Conservation (phyloP, 1,139 yeast species). For the Meyerozyma carpophila region DNA sequence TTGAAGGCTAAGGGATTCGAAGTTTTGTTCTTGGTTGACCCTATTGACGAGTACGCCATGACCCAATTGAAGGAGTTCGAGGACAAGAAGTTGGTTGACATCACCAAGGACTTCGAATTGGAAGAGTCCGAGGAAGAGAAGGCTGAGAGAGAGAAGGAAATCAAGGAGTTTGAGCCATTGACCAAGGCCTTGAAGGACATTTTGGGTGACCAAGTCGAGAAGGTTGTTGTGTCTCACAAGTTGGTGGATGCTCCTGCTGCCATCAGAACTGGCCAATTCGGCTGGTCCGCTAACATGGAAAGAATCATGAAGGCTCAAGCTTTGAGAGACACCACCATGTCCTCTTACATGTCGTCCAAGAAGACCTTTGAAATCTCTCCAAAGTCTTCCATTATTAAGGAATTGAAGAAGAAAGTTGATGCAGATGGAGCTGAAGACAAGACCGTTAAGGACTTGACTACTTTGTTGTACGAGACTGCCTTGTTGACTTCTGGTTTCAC, state of each 20-base stretch:
- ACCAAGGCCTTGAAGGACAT: constrained; percentile 95
- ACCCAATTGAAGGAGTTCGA: constrained; percentile 99
- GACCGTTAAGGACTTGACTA: constrained; percentile 96
- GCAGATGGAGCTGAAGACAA: constrained; percentile 97
- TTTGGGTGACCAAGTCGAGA: constrained; percentile 98
- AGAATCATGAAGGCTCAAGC: constrained; percentile 99
- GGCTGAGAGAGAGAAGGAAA: constrained; percentile 87
- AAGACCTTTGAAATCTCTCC: constrained; percentile 99
- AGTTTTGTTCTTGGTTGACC: constrained; percentile 96
- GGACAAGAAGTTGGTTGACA: constrained; percentile 98
- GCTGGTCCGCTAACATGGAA: constrained; percentile 99
- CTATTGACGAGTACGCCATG: constrained; percentile 99
- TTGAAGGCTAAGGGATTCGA: constrained; percentile 98
- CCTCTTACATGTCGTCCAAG: constrained; percentile 99
- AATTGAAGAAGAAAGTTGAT: constrained; percentile 94
- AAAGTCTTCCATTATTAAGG: constrained; percentile 89
- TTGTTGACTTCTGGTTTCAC: constrained; percentile 98
- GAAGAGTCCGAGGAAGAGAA: constrained; percentile 99
- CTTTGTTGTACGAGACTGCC: constrained; percentile 95
- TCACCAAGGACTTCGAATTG: constrained; percentile 97
- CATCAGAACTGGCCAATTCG: constrained; percentile 98
- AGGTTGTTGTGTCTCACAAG: constrained; percentile 97
- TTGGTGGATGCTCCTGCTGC: constrained; percentile 99
- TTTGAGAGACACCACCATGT: constrained; percentile 97
- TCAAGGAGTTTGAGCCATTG: constrained; percentile 86